Base-by-base conservation (phyloP, 1,139 yeast genomes). In the Pichia cactophila region DNA sequence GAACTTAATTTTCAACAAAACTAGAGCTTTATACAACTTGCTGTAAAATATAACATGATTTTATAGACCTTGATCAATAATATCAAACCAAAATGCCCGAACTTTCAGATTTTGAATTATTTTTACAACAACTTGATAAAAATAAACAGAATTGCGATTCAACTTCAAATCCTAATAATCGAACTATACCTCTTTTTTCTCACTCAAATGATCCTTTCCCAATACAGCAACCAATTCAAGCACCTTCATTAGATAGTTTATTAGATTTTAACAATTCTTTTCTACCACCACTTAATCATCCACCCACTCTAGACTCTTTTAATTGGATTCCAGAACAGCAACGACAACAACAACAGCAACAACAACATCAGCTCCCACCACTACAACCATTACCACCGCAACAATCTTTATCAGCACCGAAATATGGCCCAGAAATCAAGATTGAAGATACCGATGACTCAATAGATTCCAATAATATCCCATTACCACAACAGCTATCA, bases 371-470 rank as follows among this genome's bases (percentile, higher is more conserved):
- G 33, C 29, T 6, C 5, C 29, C 5, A 26, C 29, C 8, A 6
- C 29, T 6, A 26, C 29, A 26, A 26, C 29, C 5, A 26, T 8
- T 26, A 6, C 14, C 8, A 31, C 33, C 6, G 12, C 33, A 9
- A 11, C 33, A 31, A 11, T 12, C n/a, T n/a, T n/a, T n/a, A n/a
- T n/a, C n/a, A n/a, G n/a, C n/a, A n/a, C n/a, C n/a, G n/a, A n/a
- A n/a, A n/a, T n/a, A n/a, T n/a, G n/a, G n/a, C n/a, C n/a, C 41
- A 12, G 54, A 55, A 28, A 59, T 61, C 29, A 55, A 52, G 33
- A 56, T 59, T 33, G 64, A 60, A 43, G 61, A 58, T 39, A 45
- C 56, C 2, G 50, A 47, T 28, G 38, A 41, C 10, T 9, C 37
- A 28, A 26, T 10, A 10, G n/a, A 12, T 2, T 5, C n/a, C 1